Conservation (phyloP, 192 early-diverging fungal genomes). For the Gamsiella multidivaricata region DNA sequence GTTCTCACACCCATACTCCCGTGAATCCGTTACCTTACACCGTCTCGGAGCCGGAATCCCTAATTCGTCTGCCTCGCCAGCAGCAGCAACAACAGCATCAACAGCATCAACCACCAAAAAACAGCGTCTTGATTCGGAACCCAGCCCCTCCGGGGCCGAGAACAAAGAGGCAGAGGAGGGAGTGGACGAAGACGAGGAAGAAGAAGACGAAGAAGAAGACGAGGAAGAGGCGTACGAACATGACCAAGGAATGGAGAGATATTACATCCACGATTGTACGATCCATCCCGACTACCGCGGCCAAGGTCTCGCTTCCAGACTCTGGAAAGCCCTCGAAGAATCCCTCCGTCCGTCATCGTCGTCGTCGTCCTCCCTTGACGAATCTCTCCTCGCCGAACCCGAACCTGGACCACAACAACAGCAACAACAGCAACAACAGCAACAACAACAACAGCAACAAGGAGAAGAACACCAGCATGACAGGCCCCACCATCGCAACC, state of each 20-base stretch:
- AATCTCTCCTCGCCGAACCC: too few species aligned
- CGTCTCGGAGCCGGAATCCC: conserved; percentile 5
- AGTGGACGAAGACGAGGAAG: background rate
- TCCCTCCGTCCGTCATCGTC: conserved; percentile 22
- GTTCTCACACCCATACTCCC: conserved; percentile 39
- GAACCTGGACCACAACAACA: too few species aligned
- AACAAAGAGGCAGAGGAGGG: background rate
- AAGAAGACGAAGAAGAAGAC: background rate
- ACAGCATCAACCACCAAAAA: conserved; percentile 17
- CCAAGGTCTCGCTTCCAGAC: conserved; percentile 21
- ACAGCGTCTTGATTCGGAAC: too few species aligned
- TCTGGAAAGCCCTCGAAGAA: conserved; percentile 50
- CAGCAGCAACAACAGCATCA: background rate
- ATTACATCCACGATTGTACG: conserved; percentile 47
- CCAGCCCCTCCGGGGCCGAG: background rate
- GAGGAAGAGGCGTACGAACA: conserved; percentile 27
- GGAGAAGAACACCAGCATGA: background rate
- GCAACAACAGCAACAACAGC: background rate
- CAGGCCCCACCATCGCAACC: background rate
- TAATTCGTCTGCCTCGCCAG: background rate
- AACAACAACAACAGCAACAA: background rate
- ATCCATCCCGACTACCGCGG: conserved; percentile 42
- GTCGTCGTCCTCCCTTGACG: too few species aligned
- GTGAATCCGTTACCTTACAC: conserved; percentile 30
- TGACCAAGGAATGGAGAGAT: conserved; percentile 44